A percentile compares a stretch with the other conserved stretches of the same genome.
Evolutionary conservation across 345 rosid species (phyloP).

Genomic region (Populus davidiana): DNA sequence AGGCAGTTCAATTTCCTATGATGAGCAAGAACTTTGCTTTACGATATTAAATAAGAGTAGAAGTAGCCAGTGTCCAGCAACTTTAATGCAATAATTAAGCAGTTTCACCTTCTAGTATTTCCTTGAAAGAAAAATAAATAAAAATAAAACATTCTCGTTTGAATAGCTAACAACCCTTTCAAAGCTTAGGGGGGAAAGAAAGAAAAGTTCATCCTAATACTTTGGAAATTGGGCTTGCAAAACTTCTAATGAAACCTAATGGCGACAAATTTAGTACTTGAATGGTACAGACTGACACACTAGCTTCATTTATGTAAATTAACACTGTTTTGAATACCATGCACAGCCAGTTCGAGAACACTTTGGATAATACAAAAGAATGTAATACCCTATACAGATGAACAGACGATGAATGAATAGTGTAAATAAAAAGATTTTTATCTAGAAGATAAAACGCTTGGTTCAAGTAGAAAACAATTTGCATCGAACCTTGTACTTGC

Average conservation of each 20-base stretch:
- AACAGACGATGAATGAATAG: neutral
- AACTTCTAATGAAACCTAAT: neutral
- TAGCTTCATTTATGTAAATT: neutral
- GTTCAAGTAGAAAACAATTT: neutral
- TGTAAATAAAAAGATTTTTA: no score
- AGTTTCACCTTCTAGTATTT: neutral
- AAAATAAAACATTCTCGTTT: neutral
- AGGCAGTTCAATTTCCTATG: neutral
- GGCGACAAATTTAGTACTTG: neutral
- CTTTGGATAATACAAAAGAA: neutral
- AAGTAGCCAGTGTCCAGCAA: neutral
- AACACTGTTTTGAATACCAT: neutral
- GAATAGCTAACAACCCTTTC: neutral
- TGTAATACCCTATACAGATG: neutral
- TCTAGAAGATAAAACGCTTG: neutral
- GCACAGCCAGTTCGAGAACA: neutral
- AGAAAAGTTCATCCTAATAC: neutral
- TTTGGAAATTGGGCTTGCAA: neutral
- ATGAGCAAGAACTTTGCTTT: neutral
- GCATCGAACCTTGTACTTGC: slow-evolving; percentile 20
- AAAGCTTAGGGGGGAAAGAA: neutral
- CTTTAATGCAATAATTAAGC: neutral
- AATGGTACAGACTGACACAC: neutral
- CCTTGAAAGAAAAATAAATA: neutral
- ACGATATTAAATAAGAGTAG: neutral